phyloP scores from a whole-genome alignment of 441 rosid species.

The Syzygium syzygioides region DNA sequence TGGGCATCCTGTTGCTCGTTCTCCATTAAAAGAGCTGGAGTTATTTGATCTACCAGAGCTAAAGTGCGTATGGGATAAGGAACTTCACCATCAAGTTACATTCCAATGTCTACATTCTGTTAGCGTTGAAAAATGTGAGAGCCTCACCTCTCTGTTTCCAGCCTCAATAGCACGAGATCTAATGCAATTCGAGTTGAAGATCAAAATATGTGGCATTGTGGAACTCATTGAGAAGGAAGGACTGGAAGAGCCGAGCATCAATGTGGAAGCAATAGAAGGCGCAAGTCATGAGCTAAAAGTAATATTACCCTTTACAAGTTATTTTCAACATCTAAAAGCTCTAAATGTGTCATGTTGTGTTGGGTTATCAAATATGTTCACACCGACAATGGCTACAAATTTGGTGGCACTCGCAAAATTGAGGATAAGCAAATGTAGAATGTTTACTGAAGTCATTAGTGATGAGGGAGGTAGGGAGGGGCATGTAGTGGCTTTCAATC shows the following conservation, averaged over 20 bases:
- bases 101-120: background rate
- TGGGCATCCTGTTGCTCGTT: too few species aligned
- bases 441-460: too few species aligned
- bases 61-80: background rate
- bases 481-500: too few species aligned
- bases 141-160: background rate
- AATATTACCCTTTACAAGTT: background rate
- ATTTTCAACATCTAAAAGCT: background rate
- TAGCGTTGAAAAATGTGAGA: too few species aligned
- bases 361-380: background rate
- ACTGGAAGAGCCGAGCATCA: too few species aligned
- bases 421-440: background rate
- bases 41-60: too few species aligned
- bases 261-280: background rate
- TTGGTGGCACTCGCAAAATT: background rate
- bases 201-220: fast-evolving
- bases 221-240: background rate
- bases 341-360: background rate
- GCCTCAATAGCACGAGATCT: fast-evolving
- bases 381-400: background rate
- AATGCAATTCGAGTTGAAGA: fast-evolving
- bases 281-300: too few species aligned
- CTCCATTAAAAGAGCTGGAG: too few species aligned
- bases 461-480: too few species aligned
- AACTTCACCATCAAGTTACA: background rate